A percentile compares a stretch with the other conserved stretches of the same genome.
Conservation (phyloP, 2,329 filamentous ascomycete species). For the Pseudogymnoascus sp. region DNA sequence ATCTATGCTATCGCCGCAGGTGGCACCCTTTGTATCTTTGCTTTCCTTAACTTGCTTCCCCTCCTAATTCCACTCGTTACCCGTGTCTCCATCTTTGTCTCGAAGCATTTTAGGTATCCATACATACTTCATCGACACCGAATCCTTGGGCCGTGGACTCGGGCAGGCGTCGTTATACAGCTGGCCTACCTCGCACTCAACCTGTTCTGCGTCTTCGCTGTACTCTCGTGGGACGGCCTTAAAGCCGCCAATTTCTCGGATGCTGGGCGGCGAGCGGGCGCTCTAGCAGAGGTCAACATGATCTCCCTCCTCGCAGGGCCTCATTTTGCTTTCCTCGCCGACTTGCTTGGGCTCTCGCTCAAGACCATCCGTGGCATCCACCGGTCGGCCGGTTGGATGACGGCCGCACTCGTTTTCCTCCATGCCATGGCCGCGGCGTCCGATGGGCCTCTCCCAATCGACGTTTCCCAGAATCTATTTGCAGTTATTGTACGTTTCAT, state of each 20-base stretch:
- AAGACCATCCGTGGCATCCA: slow-evolving; percentile 15
- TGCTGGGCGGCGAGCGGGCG: slow-evolving; percentile 7
- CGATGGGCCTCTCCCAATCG: slow-evolving; percentile 5
- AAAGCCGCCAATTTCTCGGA: neutral
- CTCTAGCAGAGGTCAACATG: slow-evolving; percentile 16
- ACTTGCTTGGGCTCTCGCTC: slow-evolving; percentile 16
- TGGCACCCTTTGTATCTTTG: slow-evolving; percentile 2
- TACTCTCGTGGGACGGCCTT: neutral
- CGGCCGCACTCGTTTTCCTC: slow-evolving; percentile 15
- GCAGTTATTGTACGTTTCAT: slow-evolving; percentile 6
- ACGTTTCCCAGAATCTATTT: slow-evolving; percentile 12
- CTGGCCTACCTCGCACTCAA: neutral
- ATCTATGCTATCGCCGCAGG: slow-evolving; percentile 3
- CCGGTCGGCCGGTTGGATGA: slow-evolving; percentile 17
- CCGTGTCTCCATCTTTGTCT: neutral
- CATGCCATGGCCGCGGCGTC: slow-evolving; percentile 14
- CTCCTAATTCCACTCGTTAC: neutral
- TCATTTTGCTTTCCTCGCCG: too few species aligned
- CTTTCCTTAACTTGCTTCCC: slow-evolving; percentile 1
- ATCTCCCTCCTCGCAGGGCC: slow-evolving; percentile 5
- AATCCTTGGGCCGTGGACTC: slow-evolving; percentile 1
- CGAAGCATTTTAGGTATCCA: slow-evolving; percentile 2
- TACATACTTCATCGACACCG: neutral
- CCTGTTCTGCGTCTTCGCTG: neutral
- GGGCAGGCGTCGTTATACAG: neutral